A percentile compares a stretch with the other conserved stretches of the same genome.
phyloP scores from a whole-genome alignment of 176 grass and related monocot species.

The Tillandsia leiboldiana region DNA sequence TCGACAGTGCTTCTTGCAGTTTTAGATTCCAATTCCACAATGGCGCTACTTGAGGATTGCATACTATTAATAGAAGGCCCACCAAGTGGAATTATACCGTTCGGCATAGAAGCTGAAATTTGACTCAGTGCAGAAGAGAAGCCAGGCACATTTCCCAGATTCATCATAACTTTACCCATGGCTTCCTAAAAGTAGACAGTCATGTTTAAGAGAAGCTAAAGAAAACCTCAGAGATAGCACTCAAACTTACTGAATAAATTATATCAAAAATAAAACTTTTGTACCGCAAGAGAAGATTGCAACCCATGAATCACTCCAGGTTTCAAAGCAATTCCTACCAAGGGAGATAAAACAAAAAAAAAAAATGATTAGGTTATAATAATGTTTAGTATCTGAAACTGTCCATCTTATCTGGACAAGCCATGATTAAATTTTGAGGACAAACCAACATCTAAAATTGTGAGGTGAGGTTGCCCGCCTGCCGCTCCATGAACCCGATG shows the following conservation, averaged over 20 bases:
- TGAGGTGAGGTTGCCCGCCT: too few relatives aligned
- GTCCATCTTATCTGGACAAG: too few relatives aligned
- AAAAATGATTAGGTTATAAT: slow-evolving; percentile 12
- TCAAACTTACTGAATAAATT: not conserved
- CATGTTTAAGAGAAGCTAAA: slow-evolving; percentile 1
- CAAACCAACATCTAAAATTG: too few relatives aligned
- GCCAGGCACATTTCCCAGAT: slow-evolving; percentile 28
- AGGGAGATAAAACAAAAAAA: slow-evolving; percentile 8
- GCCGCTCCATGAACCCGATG: too few relatives aligned
- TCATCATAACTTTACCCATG: slow-evolving; percentile 53
- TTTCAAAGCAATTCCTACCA: slow-evolving; percentile 64
- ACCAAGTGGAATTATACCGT: not conserved
- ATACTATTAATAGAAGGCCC: slow-evolving; percentile 24
- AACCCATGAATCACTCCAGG: slow-evolving; percentile 56
- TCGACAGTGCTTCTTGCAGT: slow-evolving; percentile 17
- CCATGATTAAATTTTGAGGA: too few relatives aligned
- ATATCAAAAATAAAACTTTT: not conserved
- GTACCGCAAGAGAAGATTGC: slow-evolving; percentile 59
- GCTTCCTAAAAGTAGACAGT: slow-evolving; percentile 30
- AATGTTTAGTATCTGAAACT: not conserved
- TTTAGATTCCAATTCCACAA: slow-evolving; percentile 33
- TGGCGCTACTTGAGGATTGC: slow-evolving; percentile 17
- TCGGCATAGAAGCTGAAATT: slow-evolving; percentile 24
- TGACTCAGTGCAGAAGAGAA: slow-evolving; percentile 24
- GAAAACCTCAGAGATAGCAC: not conserved